Evolutionary conservation across 495 filamentous ascomycete genomes (phyloP).

Genomic region (Letharia columbiana): DNA sequence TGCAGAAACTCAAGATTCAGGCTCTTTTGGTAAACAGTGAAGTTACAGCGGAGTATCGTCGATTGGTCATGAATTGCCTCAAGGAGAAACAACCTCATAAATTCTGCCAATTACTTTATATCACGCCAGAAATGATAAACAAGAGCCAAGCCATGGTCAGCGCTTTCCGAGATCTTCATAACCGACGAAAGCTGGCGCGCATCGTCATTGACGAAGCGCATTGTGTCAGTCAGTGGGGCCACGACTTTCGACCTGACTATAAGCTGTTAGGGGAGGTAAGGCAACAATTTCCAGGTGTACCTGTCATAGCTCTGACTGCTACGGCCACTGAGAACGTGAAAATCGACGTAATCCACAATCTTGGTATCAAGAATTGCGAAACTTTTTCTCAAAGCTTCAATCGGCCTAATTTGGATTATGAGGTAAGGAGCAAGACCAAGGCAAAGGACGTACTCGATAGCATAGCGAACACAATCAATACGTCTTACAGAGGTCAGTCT

Average conservation of each 20-base stretch:
- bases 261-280: conserved; percentile 71
- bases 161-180: conserved; percentile 54
- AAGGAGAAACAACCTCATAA: conserved; percentile 54
- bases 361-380: conserved; percentile 67
- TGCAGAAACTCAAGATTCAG: conserved; percentile 63
- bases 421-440: conserved; percentile 55
- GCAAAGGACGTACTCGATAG: conserved; percentile 48
- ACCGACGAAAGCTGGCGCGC: conserved; percentile 62
- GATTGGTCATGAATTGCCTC: conserved; percentile 51
- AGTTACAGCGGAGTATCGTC: conserved; percentile 44
- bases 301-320: conserved; percentile 88
- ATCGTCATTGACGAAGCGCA: conserved; percentile 97
- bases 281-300: conserved; percentile 60
- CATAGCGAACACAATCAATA: conserved; percentile 65
- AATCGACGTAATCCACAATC: conserved; percentile 77
- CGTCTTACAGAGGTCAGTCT: conserved; percentile 55
- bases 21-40: conserved; percentile 77
- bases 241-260: conserved; percentile 97
- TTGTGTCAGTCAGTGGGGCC: conserved; percentile 98
- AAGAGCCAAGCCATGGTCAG: conserved; percentile 59
- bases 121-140: conserved; percentile 93
- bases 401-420: conserved; percentile 80
- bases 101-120: conserved; percentile 75
- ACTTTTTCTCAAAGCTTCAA: conserved; percentile 89
- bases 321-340: conserved; percentile 92